A percentile compares a stretch with the other conserved stretches of the same genome.
phyloP scores from a whole-genome alignment of 2,329 filamentous ascomycete genomes.

The Paramyrothecium sp. region DNA sequence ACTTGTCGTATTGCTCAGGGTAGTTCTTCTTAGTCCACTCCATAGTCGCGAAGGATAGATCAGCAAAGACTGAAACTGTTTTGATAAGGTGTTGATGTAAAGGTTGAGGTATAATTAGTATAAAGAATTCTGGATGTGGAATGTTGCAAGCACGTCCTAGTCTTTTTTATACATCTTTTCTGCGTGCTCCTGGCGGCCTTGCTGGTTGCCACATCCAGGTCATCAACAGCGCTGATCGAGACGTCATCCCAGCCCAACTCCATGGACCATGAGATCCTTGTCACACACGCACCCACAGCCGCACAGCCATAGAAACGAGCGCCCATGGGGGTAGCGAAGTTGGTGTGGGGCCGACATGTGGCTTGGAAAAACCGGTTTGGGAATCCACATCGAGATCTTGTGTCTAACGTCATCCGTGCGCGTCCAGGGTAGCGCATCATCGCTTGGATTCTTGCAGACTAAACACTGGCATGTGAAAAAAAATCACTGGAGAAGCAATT shows the following conservation, averaged over 20 bases:
- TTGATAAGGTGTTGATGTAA: not conserved
- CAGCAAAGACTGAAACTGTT: not conserved
- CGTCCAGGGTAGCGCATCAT: no score
- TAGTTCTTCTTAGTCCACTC: slow-evolving; percentile 64
- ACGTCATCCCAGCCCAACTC: not conserved
- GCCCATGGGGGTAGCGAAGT: not conserved
- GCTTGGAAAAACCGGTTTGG: not conserved
- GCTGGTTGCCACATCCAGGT: not conserved
- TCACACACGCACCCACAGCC: not conserved
- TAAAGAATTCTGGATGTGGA: no score
- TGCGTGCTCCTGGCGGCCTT: not conserved
- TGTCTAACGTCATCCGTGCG: not conserved
- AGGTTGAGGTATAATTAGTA: not conserved
- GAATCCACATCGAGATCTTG: not conserved
- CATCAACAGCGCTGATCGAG: not conserved
- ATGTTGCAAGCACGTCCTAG: no score
- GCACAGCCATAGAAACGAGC: not conserved
- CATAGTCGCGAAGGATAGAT: slow-evolving; percentile 21
- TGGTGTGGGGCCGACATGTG: not conserved
- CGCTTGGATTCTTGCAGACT: no score
- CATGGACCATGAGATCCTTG: not conserved
- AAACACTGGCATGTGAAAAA: no score
- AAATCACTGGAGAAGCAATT: no score
- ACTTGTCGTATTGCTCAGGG: slow-evolving; percentile 70
- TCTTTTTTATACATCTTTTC: no score